Percentiles rank a stretch among this genome's conserved stretches.
phyloP scores from a whole-genome alignment of 495 filamentous ascomycete species.

The Trichoderma gamsii region DNA sequence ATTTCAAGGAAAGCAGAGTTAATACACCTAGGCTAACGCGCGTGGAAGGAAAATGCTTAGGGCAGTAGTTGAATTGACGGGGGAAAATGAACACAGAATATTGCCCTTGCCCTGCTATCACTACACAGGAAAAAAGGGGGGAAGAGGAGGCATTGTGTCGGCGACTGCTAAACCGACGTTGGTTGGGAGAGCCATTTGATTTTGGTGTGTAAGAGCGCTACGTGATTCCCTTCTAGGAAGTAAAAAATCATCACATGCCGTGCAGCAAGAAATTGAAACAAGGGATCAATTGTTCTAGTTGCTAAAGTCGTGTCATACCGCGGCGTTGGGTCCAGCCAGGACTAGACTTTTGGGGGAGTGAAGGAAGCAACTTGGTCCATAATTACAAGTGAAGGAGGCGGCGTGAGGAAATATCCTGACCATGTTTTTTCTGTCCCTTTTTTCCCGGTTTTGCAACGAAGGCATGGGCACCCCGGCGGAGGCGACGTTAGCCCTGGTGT shows the following conservation, averaged over 20 bases:
- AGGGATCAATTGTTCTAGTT: neutral
- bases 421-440: neutral
- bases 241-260: slow-evolving; percentile 1
- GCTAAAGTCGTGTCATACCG: slow-evolving; percentile 2
- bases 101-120: neutral
- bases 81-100: neutral
- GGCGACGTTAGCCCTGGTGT: slow-evolving; percentile 8
- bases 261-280: neutral
- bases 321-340: neutral
- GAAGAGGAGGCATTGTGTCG: neutral
- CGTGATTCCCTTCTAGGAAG: slow-evolving; percentile 6
- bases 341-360: neutral
- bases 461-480: neutral
- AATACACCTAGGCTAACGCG: slow-evolving; percentile 5
- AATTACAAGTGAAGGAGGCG: neutral
- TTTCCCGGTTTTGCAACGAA: neutral
- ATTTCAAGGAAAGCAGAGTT: neutral
- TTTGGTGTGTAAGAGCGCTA: neutral
- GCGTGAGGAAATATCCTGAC: neutral
- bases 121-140: neutral
- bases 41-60: neutral
- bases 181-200: slow-evolving; percentile 8
- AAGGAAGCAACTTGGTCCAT: neutral
- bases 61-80: neutral
- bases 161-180: neutral